phyloP scores from a whole-genome alignment of 768 basidiomycete species.

The Gloeophyllum trabeum region DNA sequence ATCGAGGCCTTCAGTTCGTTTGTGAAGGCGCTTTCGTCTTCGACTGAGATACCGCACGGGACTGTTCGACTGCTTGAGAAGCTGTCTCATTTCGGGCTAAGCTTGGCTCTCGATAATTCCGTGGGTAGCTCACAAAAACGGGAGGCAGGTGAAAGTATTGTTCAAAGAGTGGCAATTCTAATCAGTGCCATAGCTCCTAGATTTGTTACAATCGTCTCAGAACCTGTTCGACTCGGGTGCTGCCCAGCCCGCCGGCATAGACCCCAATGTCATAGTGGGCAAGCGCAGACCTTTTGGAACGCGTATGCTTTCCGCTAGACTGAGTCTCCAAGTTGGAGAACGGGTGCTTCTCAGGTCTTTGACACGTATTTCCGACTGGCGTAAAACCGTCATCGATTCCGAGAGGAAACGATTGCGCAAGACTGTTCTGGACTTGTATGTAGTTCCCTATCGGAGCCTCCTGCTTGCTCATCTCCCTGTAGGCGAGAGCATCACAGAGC shows the following conservation, averaged over 20 bases:
- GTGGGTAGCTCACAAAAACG: slow-evolving; percentile 59
- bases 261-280: slow-evolving; percentile 39
- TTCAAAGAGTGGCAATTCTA: too few species aligned
- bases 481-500: slow-evolving; percentile 76
- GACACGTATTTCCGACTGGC: slow-evolving; percentile 59
- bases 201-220: slow-evolving; percentile 44
- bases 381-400: slow-evolving; percentile 51
- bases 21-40: slow-evolving; percentile 28
- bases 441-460: not conserved
- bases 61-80: slow-evolving; percentile 56
- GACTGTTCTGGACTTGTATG: slow-evolving; percentile 59
- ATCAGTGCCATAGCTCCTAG: slow-evolving; percentile 36
- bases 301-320: slow-evolving; percentile 43
- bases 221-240: slow-evolving; percentile 33
- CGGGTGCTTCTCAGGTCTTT: slow-evolving; percentile 52
- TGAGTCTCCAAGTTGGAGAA: slow-evolving; percentile 56
- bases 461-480: slow-evolving; percentile 1
- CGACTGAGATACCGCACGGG: slow-evolving; percentile 26
- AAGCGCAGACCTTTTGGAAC: slow-evolving; percentile 37
- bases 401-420: slow-evolving; percentile 69
- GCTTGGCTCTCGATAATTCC: slow-evolving; percentile 52
- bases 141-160: slow-evolving; percentile 35
- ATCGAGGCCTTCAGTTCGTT: slow-evolving; percentile 53
- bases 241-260: slow-evolving; percentile 35
- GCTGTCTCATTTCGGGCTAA: slow-evolving; percentile 55